A percentile compares a stretch with the other conserved stretches of the same genome.
Conservation (phyloP, 768 basidiomycete species). For the Phanerodontia chrysosporium region DNA sequence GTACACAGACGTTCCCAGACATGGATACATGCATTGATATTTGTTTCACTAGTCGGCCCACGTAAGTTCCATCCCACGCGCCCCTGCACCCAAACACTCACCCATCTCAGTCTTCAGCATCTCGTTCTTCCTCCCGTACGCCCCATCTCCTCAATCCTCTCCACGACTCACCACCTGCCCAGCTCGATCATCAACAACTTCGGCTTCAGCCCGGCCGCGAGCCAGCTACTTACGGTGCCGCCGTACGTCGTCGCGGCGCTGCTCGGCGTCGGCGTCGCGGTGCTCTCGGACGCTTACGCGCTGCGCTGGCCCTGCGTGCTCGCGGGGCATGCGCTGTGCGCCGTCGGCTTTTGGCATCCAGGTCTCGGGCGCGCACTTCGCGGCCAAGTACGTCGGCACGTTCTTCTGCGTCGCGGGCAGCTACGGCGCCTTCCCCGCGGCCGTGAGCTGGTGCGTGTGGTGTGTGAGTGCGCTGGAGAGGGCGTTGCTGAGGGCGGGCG, state of each 20-base stretch:
- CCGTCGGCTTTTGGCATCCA: slow-evolving; percentile 64
- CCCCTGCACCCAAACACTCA: neutral
- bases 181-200: slow-evolving; percentile 20
- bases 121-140: too few species aligned
- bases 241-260: slow-evolving; percentile 52
- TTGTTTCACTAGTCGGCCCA: slow-evolving; percentile 47
- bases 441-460: slow-evolving; percentile 50
- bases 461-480: too few species aligned
- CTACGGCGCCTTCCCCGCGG: slow-evolving; percentile 55
- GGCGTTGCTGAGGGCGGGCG: too few species aligned
- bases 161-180: neutral
- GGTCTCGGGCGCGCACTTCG: slow-evolving; percentile 45
- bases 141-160: slow-evolving; percentile 49
- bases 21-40: slow-evolving; percentile 53
- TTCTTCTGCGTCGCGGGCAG: slow-evolving; percentile 66
- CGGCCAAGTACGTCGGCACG: slow-evolving; percentile 69
- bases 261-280: slow-evolving; percentile 45
- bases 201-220: slow-evolving; percentile 50
- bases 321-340: slow-evolving; percentile 42
- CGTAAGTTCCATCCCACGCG: neutral
- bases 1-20: neutral
- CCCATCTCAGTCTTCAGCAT: slow-evolving; percentile 56
- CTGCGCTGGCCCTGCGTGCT: slow-evolving; percentile 57
- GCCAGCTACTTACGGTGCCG: slow-evolving; percentile 64
- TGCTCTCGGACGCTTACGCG: slow-evolving; percentile 52